A percentile compares a stretch with the other conserved stretches of the same genome.
Conservation (phyloP, 2,329 filamentous ascomycete genomes). For the Cercospora zeina region DNA sequence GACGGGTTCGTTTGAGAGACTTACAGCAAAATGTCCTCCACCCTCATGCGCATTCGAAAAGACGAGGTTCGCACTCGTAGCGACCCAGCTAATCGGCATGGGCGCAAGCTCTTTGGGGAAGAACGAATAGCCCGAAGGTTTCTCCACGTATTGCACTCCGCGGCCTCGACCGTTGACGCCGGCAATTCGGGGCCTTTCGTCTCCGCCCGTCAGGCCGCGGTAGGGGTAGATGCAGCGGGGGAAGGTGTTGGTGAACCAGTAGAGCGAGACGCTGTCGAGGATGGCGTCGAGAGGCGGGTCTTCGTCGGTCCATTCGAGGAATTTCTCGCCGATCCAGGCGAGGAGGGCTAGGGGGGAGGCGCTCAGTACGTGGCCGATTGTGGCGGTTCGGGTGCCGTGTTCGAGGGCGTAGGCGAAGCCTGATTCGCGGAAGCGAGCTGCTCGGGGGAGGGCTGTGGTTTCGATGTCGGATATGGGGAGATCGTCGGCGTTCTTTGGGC, state of each 20-base stretch:
- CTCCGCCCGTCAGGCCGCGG: slow-evolving; percentile 35
- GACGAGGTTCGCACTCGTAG: slow-evolving; percentile 43
- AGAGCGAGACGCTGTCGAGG: slow-evolving; percentile 52
- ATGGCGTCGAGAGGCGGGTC: slow-evolving; percentile 47
- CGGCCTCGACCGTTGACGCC: slow-evolving; percentile 19
- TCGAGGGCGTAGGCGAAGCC: slow-evolving; percentile 55
- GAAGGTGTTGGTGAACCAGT: slow-evolving; percentile 56
- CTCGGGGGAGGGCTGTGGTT: slow-evolving; percentile 42
- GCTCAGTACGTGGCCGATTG: slow-evolving; percentile 57
- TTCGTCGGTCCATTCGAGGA: slow-evolving; percentile 54
- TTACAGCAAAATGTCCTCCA: slow-evolving; percentile 44
- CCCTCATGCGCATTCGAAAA: slow-evolving; percentile 43
- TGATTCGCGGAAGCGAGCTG: slow-evolving; percentile 43
- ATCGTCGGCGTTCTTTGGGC: slow-evolving; percentile 32
- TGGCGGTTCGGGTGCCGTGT: slow-evolving; percentile 58
- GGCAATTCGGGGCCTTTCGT: slow-evolving; percentile 26
- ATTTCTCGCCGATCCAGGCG: slow-evolving; percentile 60
- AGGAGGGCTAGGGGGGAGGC: slow-evolving; percentile 59
- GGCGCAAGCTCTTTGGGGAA: slow-evolving; percentile 48
- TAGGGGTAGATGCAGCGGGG: slow-evolving; percentile 54
- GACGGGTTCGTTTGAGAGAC: neutral
- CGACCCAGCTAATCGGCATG: slow-evolving; percentile 43
- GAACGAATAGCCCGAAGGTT: slow-evolving; percentile 48
- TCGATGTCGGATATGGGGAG: slow-evolving; percentile 41
- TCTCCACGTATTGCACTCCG: slow-evolving; percentile 38